phyloP scores from a whole-genome alignment of 2,329 filamentous ascomycete genomes.

The Coniochaeta hoffmannii region DNA sequence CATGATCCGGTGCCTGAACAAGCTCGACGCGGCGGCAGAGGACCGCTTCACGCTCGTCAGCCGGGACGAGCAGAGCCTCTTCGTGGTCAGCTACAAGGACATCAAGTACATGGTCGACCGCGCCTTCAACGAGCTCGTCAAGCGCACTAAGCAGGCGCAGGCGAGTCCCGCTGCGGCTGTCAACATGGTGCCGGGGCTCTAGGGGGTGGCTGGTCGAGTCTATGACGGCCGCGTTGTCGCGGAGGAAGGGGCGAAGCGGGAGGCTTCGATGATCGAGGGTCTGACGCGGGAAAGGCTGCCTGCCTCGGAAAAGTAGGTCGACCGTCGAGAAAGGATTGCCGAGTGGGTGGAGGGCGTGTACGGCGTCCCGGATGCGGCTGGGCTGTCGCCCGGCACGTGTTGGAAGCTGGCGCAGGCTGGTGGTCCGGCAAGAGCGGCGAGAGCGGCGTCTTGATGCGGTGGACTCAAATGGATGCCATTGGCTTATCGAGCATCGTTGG shows the following conservation, averaged over 20 bases:
- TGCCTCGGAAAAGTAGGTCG: constrained; percentile 3
- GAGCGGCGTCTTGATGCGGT: not conserved
- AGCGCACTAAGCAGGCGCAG: constrained; percentile 24
- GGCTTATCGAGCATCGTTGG: not conserved
- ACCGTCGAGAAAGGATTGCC: not conserved
- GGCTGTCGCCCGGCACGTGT: not conserved
- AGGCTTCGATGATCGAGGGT: not conserved
- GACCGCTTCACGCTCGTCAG: constrained; percentile 82
- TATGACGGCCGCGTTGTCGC: not conserved
- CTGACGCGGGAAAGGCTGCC: not conserved
- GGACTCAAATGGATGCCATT: not conserved
- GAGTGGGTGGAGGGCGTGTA: not conserved
- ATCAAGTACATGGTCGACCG: constrained; percentile 59
- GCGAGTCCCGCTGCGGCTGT: not conserved
- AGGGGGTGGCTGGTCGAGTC: not conserved
- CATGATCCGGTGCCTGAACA: constrained; percentile 80
- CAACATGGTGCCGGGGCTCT: not conserved
- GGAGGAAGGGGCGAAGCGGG: not conserved
- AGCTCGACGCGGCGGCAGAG: constrained; percentile 81
- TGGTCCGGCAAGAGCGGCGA: not conserved
- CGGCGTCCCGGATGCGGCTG: not conserved
- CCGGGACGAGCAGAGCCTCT: constrained; percentile 81
- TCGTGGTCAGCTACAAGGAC: constrained; percentile 87
- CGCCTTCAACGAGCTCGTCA: constrained; percentile 52
- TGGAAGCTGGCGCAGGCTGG: not conserved